Percentiles rank a stretch among this genome's conserved stretches.
These are phyloP conservation scores for Diplogelasinospora grovesii DNA, from an alignment of 495 filamentous ascomycete genomes.

Conservation along the genomic window DNA sequence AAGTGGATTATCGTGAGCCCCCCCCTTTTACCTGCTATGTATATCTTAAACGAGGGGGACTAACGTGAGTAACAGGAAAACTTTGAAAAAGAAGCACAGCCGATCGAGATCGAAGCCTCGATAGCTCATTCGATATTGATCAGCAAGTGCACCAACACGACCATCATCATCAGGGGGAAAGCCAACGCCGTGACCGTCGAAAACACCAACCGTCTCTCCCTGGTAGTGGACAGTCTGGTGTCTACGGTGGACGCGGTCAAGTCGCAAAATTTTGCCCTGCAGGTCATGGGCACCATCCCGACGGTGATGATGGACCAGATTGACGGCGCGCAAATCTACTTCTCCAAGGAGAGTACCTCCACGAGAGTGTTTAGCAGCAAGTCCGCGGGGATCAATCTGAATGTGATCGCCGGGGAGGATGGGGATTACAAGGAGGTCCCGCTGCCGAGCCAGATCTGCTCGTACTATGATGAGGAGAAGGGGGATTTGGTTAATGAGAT, in stretches of 20 bases:
- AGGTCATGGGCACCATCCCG: slow-evolving; percentile 76
- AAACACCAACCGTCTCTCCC: slow-evolving; percentile 73
- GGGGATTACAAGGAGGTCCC: slow-evolving; percentile 79
- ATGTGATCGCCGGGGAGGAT: slow-evolving; percentile 61
- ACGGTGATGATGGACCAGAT: slow-evolving; percentile 89
- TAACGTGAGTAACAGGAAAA: slow-evolving; percentile 58
- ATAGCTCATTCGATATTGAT: slow-evolving; percentile 90
- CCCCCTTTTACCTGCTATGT: not conserved
- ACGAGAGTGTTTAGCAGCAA: slow-evolving; percentile 88
- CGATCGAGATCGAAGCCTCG: slow-evolving; percentile 68
- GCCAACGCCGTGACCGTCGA: slow-evolving; percentile 92
- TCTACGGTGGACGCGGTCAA: slow-evolving; percentile 92
- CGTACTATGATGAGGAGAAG: slow-evolving; percentile 57
- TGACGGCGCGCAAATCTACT: slow-evolving; percentile 80
- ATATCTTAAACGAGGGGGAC: not conserved
- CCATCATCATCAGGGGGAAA: slow-evolving; percentile 82
- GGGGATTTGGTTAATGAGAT: slow-evolving; percentile 78
- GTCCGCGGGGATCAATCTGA: slow-evolving; percentile 75
- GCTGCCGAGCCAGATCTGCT: slow-evolving; percentile 85
- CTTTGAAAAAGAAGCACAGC: slow-evolving; percentile 67
- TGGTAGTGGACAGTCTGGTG: slow-evolving; percentile 85
- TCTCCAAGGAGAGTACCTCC: slow-evolving; percentile 65
- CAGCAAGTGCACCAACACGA: slow-evolving; percentile 81
- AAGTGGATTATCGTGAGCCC: slow-evolving; percentile 78
- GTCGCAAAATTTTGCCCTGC: slow-evolving; percentile 82